Conservation (phyloP, 371 early-diverging fungal species). For the Mucor indicus region DNA sequence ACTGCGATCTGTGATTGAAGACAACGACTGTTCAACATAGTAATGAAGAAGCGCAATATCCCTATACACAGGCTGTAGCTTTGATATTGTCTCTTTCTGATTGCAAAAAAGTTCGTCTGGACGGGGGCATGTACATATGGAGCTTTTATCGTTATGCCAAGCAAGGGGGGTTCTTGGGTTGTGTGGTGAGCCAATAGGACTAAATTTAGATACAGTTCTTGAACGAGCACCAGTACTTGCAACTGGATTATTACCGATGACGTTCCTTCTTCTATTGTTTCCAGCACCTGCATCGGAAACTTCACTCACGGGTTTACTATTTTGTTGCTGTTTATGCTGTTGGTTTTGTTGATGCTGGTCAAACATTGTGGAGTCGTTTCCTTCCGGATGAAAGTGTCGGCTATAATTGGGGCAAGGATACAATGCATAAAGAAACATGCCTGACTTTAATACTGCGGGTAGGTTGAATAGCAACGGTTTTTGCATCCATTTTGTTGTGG, state of each 20-base stretch:
- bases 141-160: slow-evolving; percentile 19
- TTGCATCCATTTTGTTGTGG: slow-evolving; percentile 18
- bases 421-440: slow-evolving; percentile 35
- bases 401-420: slow-evolving; percentile 42
- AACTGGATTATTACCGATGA: neutral
- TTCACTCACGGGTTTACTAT: neutral
- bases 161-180: slow-evolving; percentile 5
- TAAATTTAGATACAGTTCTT: slow-evolving; percentile 17
- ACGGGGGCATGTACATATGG: slow-evolving; percentile 26
- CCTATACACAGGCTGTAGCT: slow-evolving; percentile 17
- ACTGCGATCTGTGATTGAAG: slow-evolving; percentile 46
- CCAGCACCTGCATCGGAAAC: neutral
- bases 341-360: slow-evolving; percentile 4
- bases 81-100: slow-evolving; percentile 23
- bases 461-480: slow-evolving; percentile 34
- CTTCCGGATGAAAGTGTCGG: slow-evolving; percentile 14
- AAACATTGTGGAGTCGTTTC: neutral
- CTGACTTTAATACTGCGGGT: slow-evolving; percentile 35
- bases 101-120: slow-evolving; percentile 26
- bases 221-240: slow-evolving; percentile 2
- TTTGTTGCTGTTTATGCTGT: neutral
- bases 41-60: slow-evolving; percentile 54
- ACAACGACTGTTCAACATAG: slow-evolving; percentile 52
- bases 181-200: slow-evolving; percentile 18
- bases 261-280: neutral